A percentile compares a stretch with the other conserved stretches of the same genome.
Conservation (phyloP, 176 grass and related monocot species). For the Stipa capillata region DNA sequence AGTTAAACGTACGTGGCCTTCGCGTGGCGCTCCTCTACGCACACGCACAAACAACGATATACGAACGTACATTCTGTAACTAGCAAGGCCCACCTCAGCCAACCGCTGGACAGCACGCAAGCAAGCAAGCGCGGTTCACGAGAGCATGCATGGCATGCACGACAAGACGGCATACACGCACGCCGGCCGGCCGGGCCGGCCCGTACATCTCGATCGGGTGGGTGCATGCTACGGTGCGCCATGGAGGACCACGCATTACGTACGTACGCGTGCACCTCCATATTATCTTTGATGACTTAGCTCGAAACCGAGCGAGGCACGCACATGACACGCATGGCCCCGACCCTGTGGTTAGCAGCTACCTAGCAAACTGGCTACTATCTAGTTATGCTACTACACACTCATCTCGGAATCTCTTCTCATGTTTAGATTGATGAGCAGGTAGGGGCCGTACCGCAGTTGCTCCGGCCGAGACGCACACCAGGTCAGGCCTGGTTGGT, state of each 20-base stretch:
- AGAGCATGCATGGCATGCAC: neutral
- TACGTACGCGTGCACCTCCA: neutral
- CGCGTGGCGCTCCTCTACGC: too few relatives aligned
- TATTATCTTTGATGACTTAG: neutral
- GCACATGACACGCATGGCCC: conserved; percentile 3
- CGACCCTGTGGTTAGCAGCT: neutral
- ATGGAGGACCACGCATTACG: neutral
- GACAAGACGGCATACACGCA: neutral
- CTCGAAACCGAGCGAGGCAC: neutral
- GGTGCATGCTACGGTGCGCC: neutral
- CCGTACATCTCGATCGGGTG: neutral
- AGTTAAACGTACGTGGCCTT: too few relatives aligned
- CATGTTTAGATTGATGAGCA: neutral
- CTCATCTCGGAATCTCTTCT: neutral
- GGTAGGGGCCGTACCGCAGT: neutral
- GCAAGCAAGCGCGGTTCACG: too few relatives aligned
- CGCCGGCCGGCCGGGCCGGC: neutral
- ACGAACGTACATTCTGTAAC: too few relatives aligned
- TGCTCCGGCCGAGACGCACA: conserved; percentile 2
- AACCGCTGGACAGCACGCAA: too few relatives aligned
- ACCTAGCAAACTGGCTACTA: neutral
- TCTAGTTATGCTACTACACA: neutral
- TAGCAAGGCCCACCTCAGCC: too few relatives aligned
- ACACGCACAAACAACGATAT: too few relatives aligned
- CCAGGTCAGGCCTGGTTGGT: neutral